Percentiles rank a stretch among this genome's conserved stretches.
Conservation (phyloP, 2,329 filamentous ascomycete genomes). For the Colletotrichum truncatum region DNA sequence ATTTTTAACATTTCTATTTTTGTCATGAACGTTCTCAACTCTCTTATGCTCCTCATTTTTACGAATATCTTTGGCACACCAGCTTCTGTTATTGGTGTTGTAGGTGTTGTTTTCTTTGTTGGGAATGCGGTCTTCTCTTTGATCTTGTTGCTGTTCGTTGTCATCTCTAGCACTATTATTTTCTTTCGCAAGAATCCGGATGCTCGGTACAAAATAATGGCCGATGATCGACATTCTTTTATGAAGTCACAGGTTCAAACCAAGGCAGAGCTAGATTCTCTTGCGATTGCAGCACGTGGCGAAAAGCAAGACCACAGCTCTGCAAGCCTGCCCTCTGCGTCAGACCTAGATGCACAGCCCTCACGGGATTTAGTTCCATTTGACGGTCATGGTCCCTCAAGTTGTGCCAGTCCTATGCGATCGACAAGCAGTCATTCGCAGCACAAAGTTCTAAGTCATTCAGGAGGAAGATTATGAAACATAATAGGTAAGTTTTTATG, state of each 20-base stretch:
- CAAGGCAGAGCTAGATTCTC: constrained; percentile 88
- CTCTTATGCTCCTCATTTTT: constrained; percentile 89
- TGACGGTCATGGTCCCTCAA: too few species aligned
- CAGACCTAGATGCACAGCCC: too few species aligned
- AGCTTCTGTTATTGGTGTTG: constrained; percentile 82
- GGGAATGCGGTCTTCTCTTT: constrained; percentile 86
- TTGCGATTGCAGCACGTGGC: constrained; percentile 88
- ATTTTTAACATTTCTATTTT: constrained; percentile 95
- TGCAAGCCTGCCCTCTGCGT: too few species aligned
- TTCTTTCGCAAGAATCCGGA: constrained; percentile 94
- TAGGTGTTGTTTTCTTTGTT: constrained; percentile 90
- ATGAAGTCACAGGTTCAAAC: constrained; percentile 92
- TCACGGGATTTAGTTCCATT: too few species aligned
- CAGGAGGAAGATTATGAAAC: too few species aligned
- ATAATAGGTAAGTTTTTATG: too few species aligned
- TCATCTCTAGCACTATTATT: constrained; percentile 68
- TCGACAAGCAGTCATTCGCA: too few species aligned
- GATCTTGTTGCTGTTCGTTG: constrained; percentile 83
- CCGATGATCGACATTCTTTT: constrained; percentile 93
- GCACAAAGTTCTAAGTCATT: too few species aligned
- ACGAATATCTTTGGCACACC: constrained; percentile 87
- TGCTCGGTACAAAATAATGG: constrained; percentile 94
- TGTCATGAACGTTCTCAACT: constrained; percentile 89
- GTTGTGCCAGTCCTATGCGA: too few species aligned
- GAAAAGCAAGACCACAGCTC: constrained; percentile 65